Conservation (phyloP, 129 eudicot genomes). For the Escallonia rubra region DNA sequence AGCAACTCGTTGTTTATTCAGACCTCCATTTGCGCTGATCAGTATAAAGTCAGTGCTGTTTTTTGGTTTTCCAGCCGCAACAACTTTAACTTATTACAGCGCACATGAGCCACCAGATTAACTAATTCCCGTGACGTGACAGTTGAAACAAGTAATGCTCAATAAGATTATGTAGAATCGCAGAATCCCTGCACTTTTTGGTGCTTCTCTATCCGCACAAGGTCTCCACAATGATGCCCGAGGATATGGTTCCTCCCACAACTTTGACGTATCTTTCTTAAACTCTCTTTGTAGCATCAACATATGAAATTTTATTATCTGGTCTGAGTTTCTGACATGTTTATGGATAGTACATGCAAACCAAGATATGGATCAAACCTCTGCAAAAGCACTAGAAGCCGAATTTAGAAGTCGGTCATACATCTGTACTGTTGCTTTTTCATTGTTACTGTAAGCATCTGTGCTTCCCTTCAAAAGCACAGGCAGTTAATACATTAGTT, state of each 20-base stretch:
- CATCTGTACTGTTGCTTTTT: conserved; percentile 49
- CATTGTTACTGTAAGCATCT: conserved; percentile 17
- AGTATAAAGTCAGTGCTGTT: conserved; percentile 62
- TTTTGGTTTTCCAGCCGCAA: conserved; percentile 56
- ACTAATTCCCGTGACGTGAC: not conserved
- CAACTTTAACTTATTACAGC: conserved; percentile 33
- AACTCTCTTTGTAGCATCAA: conserved; percentile 39
- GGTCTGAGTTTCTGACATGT: not conserved
- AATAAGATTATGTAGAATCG: not conserved
- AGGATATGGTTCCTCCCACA: conserved; percentile 66
- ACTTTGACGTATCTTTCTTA: conserved; percentile 39
- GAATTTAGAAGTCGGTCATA: conserved; percentile 59
- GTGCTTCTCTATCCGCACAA: conserved; percentile 62
- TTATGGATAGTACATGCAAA: not conserved
- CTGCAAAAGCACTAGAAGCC: conserved; percentile 78
- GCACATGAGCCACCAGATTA: conserved; percentile 8
- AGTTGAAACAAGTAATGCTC: not conserved
- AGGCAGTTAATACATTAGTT: conserved; percentile 3
- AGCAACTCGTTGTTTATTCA: conserved; percentile 98
- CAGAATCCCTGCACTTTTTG: conserved; percentile 25
- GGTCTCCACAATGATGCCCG: conserved; percentile 75
- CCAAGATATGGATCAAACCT: conserved; percentile 40
- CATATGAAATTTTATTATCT: not conserved
- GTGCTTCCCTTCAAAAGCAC: conserved; percentile 27
- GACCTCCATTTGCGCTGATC: conserved; percentile 97